Conservation (phyloP, 2,329 filamentous ascomycete species). For the Herpotrichia juniperi region DNA sequence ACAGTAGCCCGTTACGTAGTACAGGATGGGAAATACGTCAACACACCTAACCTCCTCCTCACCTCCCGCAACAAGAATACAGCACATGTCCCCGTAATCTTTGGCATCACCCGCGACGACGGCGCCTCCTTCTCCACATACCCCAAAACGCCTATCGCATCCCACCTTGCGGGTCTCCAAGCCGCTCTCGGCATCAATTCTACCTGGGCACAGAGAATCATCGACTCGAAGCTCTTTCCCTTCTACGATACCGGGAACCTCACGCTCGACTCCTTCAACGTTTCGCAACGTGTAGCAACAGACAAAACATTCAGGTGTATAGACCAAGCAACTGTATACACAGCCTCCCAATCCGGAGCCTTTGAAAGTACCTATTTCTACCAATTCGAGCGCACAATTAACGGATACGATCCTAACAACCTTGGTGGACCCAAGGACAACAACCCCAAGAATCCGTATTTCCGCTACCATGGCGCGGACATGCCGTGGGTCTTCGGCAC, state of each 20-base stretch:
- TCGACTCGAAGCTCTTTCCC: slow-evolving; percentile 57
- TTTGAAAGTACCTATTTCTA: slow-evolving; percentile 63
- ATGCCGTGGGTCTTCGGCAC: slow-evolving; percentile 60
- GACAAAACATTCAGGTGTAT: slow-evolving; percentile 66
- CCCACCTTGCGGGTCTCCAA: slow-evolving; percentile 51
- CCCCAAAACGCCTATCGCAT: slow-evolving; percentile 52
- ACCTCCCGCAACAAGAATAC: slow-evolving; percentile 50
- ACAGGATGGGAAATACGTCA: slow-evolving; percentile 63
- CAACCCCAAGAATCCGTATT: slow-evolving; percentile 59
- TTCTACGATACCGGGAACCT: slow-evolving; percentile 54
- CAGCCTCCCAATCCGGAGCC: slow-evolving; percentile 52
- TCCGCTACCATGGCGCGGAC: slow-evolving; percentile 64
- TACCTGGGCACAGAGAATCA: slow-evolving; percentile 39
- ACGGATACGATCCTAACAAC: slow-evolving; percentile 60
- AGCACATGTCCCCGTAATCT: slow-evolving; percentile 61
- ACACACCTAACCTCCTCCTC: slow-evolving; percentile 56
- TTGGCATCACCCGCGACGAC: slow-evolving; percentile 62
- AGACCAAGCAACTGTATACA: slow-evolving; percentile 63
- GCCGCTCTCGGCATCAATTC: slow-evolving; percentile 54
- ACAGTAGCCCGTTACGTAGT: slow-evolving; percentile 60
- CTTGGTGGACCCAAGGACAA: slow-evolving; percentile 57
- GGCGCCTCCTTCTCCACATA: slow-evolving; percentile 61
- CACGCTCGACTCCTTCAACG: slow-evolving; percentile 63
- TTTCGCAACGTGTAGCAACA: slow-evolving; percentile 61
- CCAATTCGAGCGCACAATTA: slow-evolving; percentile 64